Conservation (phyloP, 2,329 filamentous ascomycete species). For the Aspergillus brasiliensis region DNA sequence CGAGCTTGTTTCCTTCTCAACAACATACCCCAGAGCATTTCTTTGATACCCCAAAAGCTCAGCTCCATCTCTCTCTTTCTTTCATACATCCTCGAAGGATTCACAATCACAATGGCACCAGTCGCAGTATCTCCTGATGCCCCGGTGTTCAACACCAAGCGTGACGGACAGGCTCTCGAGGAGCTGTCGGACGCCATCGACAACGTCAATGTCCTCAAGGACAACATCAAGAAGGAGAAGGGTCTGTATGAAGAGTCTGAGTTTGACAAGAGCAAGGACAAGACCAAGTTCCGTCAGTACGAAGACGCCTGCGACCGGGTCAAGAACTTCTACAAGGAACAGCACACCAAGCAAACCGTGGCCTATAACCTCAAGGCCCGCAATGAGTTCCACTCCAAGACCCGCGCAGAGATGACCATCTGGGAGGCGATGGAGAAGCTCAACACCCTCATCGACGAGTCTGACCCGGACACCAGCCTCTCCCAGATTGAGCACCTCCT, state of each 20-base stretch:
- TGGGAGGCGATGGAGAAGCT: constrained; percentile 94
- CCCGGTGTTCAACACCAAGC: constrained; percentile 43
- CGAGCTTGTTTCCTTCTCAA: constrained; percentile 1
- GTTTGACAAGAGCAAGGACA: constrained; percentile 76
- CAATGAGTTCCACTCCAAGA: constrained; percentile 67
- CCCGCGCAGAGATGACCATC: constrained; percentile 75
- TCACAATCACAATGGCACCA: constrained; percentile 31
- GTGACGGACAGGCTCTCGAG: constrained; percentile 61
- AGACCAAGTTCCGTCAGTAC: constrained; percentile 79
- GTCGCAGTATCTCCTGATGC: constrained; percentile 28
- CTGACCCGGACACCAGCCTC: constrained; percentile 83
- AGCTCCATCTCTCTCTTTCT: background rate
- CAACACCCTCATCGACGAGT: constrained; percentile 87
- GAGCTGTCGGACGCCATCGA: constrained; percentile 62
- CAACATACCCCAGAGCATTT: background rate
- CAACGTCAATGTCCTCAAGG: constrained; percentile 62
- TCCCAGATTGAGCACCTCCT: constrained; percentile 88
- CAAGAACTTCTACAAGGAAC: constrained; percentile 80
- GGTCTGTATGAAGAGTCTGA: constrained; percentile 58
- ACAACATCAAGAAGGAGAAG: constrained; percentile 48
- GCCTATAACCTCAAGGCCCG: constrained; percentile 82
- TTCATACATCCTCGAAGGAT: background rate
- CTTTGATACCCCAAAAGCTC: constrained; percentile 4
- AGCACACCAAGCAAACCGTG: constrained; percentile 60
- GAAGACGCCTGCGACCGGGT: constrained; percentile 80